A percentile compares a stretch with the other conserved stretches of the same genome.
phyloP scores from a whole-genome alignment of 495 filamentous ascomycete genomes.

The Peziza echinospora region DNA sequence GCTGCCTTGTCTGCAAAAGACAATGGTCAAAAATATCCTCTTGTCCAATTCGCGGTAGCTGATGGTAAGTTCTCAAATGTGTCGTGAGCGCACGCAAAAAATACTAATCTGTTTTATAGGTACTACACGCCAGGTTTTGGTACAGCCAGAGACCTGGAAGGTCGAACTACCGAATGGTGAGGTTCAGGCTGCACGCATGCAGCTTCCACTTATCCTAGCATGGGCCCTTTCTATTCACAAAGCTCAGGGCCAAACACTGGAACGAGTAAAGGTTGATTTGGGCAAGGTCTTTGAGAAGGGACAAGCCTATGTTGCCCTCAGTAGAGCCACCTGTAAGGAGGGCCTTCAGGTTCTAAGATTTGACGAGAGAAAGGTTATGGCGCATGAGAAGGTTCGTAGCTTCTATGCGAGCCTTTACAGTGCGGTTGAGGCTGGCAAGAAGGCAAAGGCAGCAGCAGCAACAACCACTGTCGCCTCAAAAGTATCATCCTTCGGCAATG shows the following conservation, averaged over 20 bases:
- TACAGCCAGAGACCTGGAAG: conserved; percentile 78
- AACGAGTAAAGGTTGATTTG: conserved; percentile 84
- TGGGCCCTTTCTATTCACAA: conserved; percentile 98
- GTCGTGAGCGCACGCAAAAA: too few relatives aligned
- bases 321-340: conserved; percentile 64
- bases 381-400: conserved; percentile 60
- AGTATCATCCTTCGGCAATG: too few relatives aligned
- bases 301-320: conserved; percentile 65
- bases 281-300: conserved; percentile 89
- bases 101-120: too few relatives aligned
- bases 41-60: conserved; percentile 58
- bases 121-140: conserved; percentile 52
- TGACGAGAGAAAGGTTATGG: conserved; percentile 79
- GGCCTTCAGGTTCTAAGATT: conserved; percentile 81
- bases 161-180: conserved; percentile 91
- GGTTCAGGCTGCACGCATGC: conserved; percentile 59
- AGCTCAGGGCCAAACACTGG: conserved; percentile 88
- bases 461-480: too few relatives aligned
- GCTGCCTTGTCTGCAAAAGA: conserved; percentile 11
- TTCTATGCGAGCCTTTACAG: conserved; percentile 69
- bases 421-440: conserved; percentile 21
- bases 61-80: too few relatives aligned
- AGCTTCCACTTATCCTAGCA: conserved; percentile 73
- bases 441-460: not conserved
- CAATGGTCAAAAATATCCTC: conserved; percentile 38